These are phyloP conservation scores for Candida boleticola DNA, from an alignment of 805 yeast species.

Conservation along the genomic window DNA sequence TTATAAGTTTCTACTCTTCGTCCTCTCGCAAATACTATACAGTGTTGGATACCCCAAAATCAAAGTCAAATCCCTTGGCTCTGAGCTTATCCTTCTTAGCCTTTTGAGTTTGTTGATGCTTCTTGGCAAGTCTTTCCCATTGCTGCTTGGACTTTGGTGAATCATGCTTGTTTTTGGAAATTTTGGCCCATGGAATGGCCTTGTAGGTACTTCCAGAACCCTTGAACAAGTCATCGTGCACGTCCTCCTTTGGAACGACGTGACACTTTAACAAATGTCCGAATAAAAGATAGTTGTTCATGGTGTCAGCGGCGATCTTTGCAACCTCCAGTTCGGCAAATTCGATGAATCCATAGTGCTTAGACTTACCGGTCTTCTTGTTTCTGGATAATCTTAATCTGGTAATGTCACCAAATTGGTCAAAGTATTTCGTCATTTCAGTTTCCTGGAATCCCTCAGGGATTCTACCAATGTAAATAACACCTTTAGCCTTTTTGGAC, in stretches of 20 bases:
- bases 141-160: constrained; percentile 53
- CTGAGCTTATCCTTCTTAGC: constrained; percentile 50
- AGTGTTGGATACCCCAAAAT: constrained; percentile 15
- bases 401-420: constrained; percentile 85
- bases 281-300: constrained; percentile 89
- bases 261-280: constrained; percentile 77
- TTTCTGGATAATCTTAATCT: constrained; percentile 82
- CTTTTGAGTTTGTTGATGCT: constrained; percentile 39
- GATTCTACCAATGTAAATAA: constrained; percentile 84
- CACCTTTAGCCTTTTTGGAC: constrained; percentile 47
- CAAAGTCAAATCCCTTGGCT: constrained; percentile 58
- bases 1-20: no score
- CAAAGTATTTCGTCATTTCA: constrained; percentile 75
- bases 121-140: constrained; percentile 53
- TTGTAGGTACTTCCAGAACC: constrained; percentile 56
- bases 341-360: constrained; percentile 89
- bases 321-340: constrained; percentile 76
- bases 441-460: constrained; percentile 91
- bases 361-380: constrained; percentile 85
- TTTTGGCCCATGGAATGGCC: constrained; percentile 57
- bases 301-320: constrained; percentile 85
- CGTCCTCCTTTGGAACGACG: constrained; percentile 53
- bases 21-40: no score
- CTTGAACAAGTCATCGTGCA: constrained; percentile 56
- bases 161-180: constrained; percentile 53